Percentiles rank a stretch among this genome's conserved stretches.
Evolutionary conservation across 768 basidiomycete species (phyloP).

Genomic region (Agaricus subrufescens): DNA sequence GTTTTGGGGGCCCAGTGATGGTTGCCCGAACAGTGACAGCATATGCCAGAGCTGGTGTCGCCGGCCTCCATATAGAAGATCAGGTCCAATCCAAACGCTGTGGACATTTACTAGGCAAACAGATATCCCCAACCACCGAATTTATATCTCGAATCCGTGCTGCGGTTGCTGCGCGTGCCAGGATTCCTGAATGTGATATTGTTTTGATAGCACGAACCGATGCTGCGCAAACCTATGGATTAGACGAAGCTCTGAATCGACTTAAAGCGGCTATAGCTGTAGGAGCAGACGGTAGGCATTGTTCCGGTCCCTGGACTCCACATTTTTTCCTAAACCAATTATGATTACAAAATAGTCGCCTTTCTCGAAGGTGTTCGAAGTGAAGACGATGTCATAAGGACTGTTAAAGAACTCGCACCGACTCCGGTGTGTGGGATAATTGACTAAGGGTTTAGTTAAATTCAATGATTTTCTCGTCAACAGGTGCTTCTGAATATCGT

Average conservation of each 20-base stretch:
- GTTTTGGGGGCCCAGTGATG: constrained; percentile 52
- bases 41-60: constrained; percentile 46
- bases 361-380: constrained; percentile 50
- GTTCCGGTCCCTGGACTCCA: too few relatives aligned
- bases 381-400: constrained; percentile 36
- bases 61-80: constrained; percentile 52
- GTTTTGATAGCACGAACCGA: constrained; percentile 51
- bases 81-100: constrained; percentile 52
- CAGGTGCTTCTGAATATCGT: constrained; percentile 47
- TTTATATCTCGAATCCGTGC: constrained; percentile 50
- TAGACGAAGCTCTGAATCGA: constrained; percentile 45
- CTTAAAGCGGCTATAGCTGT: constrained; percentile 39
- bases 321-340: not conserved
- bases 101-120: constrained; percentile 51
- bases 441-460: not conserved
- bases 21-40: constrained; percentile 48
- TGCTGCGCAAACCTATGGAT: constrained; percentile 44
- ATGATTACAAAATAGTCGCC: constrained; percentile 26
- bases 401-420: constrained; percentile 34
- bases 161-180: constrained; percentile 42
- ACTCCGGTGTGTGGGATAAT: constrained; percentile 26
- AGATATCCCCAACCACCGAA: constrained; percentile 45
- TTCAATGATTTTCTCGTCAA: not conserved
- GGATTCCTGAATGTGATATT: constrained; percentile 43
- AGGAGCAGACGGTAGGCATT: constrained; percentile 36